Base-by-base conservation (phyloP, 2,329 filamentous ascomycete genomes). In the Cercospora brassicicola region DNA sequence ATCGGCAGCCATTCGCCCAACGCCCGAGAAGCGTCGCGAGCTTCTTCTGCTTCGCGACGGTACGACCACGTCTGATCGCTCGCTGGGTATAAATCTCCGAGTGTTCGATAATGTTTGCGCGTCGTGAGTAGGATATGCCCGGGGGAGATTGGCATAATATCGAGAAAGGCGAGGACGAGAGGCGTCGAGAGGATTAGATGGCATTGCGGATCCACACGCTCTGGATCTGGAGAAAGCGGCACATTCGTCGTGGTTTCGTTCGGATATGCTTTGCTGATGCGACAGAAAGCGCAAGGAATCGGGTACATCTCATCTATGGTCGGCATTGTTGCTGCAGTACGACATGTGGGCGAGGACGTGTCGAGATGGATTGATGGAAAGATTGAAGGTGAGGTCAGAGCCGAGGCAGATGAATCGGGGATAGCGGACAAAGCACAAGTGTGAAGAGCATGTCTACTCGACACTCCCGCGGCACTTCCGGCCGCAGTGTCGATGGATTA, bases 101-200 rank as follows among this genome's bases (percentile, higher is more conserved):
- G 84, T 78, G 94, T 96, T 70, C 89, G 87, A 66, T 89, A 87
- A 82, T 98, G 95, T 39, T 82, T 77, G 48, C 95, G 87, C 8
- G 93, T 91, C 64, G 90, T 92, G 36, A 98, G 85, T 0, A 98
- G 86, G 6, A 97, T 80, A 83, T 98, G 94, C 1, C 94, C 94
- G 0, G 84, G 84, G 0, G 91, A 91, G 62, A 98, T 87, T 0
- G 95, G 95, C 83, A 96, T 87, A 76, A 97, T 97, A 81, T 98
- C 94, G 74, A 98, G 86, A 81, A 98, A 98, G 51, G 93, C 93
- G 70, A 98, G 82, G 30, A 95, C 88, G 69, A 89, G 79, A 1
- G 88, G 88, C 0, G 92, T 95, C 2, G 91, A 92, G 67, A 97
- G 86, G 33, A 97, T 86, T 31, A 97, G 77, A 74, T 87, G 82